Base-by-base conservation (phyloP, 2,329 filamentous ascomycete genomes). In the Aspergillus aculeatus region DNA sequence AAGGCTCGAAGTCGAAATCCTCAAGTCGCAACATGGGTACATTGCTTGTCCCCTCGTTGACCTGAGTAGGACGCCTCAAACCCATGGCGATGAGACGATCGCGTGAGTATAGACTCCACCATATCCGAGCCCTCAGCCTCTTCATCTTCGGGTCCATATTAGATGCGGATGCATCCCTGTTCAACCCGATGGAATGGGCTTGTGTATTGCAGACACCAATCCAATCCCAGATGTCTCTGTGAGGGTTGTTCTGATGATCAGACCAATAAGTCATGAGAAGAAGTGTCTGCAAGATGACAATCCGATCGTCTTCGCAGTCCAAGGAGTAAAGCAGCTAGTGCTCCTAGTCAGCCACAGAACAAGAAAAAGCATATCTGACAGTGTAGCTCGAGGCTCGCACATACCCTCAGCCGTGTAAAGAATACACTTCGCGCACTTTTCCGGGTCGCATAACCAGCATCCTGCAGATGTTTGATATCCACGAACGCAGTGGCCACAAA, bases 211-310 rank as follows among this genome's bases (percentile, higher is more conserved):
- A 69, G 11, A 68, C 57, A 12, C 65, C 66, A 50, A 69, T 64
- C 66, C 65, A 69, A 48, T 69, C 66, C 66, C 66, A 69, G 31
- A 68, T 69, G 23, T 96, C 92, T 75, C 96, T 95, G 72, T 95
- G 90, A 70, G 71, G 69, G 48, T 95, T 91, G 73, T 96, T 91
- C 2, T 92, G 91, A 9, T 91, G 93, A 77, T 96, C 92, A 72
- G 96, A 96, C 88, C 92, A 96, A 73, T 95, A 96, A 5, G 92
- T 96, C 89, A 96, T 91, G 57, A 96, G 83, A 24, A 96, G 81
- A 7, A 96, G 81, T 9, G 90, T 87, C 75, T 96, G 92, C 24
- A 96, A 88, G 35, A 96, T 84, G 29, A 90, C 85, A 52, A 96
- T 86, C 54, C 92, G 89, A 73, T 96, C 92, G 55, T 87, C 86